Evolutionary conservation across 345 rosid genomes (phyloP).

Genomic region (Kandelia obovata): DNA sequence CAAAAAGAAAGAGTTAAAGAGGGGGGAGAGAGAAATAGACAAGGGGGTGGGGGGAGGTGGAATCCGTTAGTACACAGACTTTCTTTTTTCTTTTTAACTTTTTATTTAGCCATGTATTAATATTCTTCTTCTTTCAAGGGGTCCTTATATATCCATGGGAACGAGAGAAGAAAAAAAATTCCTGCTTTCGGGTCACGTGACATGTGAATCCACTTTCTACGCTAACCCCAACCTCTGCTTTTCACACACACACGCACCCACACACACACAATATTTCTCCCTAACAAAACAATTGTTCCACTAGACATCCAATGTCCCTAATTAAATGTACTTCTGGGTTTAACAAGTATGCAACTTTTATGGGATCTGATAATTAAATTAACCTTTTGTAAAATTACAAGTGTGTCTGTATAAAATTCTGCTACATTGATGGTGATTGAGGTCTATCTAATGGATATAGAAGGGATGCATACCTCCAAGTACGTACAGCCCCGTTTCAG

Average conservation of each 20-base stretch:
- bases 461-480: too few species aligned
- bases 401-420: too few species aligned
- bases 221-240: constrained; percentile 25
- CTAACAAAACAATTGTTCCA: not conserved
- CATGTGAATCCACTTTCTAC: constrained; percentile 44
- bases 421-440: too few species aligned
- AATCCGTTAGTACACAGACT: not conserved
- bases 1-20: constrained; percentile 1
- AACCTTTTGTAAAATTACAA: too few species aligned
- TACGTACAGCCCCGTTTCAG: too few species aligned
- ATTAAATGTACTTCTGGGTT: constrained; percentile 1
- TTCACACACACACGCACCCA: constrained; percentile 31
- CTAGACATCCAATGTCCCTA: constrained; percentile 1
- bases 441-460: too few species aligned
- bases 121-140: constrained; percentile 15
- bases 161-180: not conserved
- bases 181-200: constrained; percentile 25
- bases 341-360: constrained; percentile 3
- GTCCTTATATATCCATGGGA: constrained; percentile 25
- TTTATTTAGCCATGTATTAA: constrained; percentile 34
- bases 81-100: not conserved
- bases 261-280: not conserved
- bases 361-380: too few species aligned
- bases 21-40: constrained; percentile 7
- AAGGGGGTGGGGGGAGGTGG: not conserved